These are phyloP conservation scores for Fraxinus latifolia DNA, from an alignment of 305 asterid genomes.

Conservation along the genomic window DNA sequence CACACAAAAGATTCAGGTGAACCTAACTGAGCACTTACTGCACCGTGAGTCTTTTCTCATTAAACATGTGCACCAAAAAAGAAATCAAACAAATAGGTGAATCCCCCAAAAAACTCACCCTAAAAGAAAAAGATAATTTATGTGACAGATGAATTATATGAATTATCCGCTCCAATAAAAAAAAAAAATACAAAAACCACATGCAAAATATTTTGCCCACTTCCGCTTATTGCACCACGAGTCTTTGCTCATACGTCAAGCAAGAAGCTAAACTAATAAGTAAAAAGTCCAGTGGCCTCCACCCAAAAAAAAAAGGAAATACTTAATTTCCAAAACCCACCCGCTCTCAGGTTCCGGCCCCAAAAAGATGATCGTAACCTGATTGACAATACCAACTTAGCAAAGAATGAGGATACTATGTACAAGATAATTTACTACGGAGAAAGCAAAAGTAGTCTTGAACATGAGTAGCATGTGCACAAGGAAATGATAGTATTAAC, in stretches of 20 bases:
- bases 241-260: neutral
- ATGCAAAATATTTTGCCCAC: constrained; percentile 4
- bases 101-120: neutral
- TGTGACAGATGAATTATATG: neutral
- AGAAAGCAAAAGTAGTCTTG: neutral
- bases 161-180: neutral
- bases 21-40: neutral
- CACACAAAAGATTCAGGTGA: neutral
- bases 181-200: neutral
- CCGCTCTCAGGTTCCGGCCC: neutral
- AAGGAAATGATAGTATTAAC: neutral
- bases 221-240: neutral
- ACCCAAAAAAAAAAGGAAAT: neutral
- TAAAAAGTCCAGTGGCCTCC: neutral
- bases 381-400: neutral
- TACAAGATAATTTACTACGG: neutral
- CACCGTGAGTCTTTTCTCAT: neutral
- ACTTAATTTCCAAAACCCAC: neutral
- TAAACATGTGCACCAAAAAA: neutral
- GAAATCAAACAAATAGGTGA: neutral
- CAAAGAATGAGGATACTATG: neutral
- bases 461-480: neutral
- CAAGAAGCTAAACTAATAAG: neutral
- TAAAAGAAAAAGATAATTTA: neutral
- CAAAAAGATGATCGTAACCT: neutral